Base-by-base conservation (phyloP, 371 early-diverging fungal genomes). In the Massospora cicadina region DNA sequence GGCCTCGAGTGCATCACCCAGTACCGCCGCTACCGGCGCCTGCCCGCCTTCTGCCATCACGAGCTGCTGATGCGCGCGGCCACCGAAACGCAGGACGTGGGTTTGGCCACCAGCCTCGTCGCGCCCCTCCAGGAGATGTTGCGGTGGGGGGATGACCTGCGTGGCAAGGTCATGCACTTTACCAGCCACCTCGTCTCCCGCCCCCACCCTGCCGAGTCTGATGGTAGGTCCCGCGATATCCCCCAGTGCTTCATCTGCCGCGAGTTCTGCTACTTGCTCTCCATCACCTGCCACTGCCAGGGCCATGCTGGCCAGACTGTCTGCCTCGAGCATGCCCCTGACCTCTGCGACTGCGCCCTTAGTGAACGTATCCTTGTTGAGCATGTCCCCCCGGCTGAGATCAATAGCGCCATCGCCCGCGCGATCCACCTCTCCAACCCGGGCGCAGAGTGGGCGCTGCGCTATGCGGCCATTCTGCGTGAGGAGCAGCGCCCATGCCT, bases 31-130 rank as follows among this genome's bases (percentile, higher is more conserved):
- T 87, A 84, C 67, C 75, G 76, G 55, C 84, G 87, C 57, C 83
- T 80, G 53, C 97, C 95, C 0, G 92, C 90, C 5, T 96, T 95
- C 68, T 91, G 89, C 1, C 94, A 94, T 75, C 95, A 95, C 56
- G 91, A 94, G 70, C 75, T 96, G 58, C 67, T 96, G 12, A 71
- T 84, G 2, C 33, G 25, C 25, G 26, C 54, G 2, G 63, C 63
- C 27, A 1, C 21, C 12, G 21, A 29, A 5, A 58, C 58, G 7
- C 12, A 25, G 21, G 26, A 58, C 30, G 29, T 58, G 21, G 1
- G 29, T 17, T 43, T 43, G 43, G 43, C 43, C 43, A 43, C 10
- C 43, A 43, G 17, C 43, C 43, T 62, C 21, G 10, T 62, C 24
- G 25, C 62, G 2, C 26, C 30, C 21, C 62, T 62, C 21, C 21